Percentiles rank a stretch among this genome's conserved stretches.
Conservation (phyloP, 768 basidiomycete genomes). For the Porphyrellus cyaneotinctus region DNA sequence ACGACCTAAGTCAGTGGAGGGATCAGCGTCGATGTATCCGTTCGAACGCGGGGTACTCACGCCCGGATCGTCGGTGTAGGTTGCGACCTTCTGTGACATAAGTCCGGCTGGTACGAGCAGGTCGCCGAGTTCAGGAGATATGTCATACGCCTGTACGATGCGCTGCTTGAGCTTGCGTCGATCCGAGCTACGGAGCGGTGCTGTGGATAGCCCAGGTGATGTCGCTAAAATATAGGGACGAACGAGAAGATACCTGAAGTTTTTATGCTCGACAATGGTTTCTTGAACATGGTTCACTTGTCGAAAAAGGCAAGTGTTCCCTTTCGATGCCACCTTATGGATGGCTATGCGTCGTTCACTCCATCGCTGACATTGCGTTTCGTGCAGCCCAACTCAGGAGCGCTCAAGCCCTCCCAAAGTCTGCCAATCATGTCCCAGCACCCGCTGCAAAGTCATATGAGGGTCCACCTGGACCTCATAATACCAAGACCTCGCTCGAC, state of each 20-base stretch:
- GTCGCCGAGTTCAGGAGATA: slow-evolving; percentile 59
- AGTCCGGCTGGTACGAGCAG: slow-evolving; percentile 72
- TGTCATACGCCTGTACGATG: slow-evolving; percentile 43
- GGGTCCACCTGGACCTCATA: background rate
- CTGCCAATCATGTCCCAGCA: background rate
- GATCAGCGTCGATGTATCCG: background rate
- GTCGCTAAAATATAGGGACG: background rate
- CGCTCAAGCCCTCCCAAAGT: slow-evolving; percentile 28
- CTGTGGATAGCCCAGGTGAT: slow-evolving; percentile 22
- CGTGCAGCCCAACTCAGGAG: slow-evolving; percentile 61
- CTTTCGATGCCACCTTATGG: slow-evolving; percentile 65
- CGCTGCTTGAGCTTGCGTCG: slow-evolving; percentile 66
- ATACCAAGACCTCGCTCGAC: background rate
- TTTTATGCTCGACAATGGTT: slow-evolving; percentile 62
- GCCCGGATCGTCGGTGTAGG: slow-evolving; percentile 60
- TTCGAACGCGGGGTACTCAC: slow-evolving; percentile 33
- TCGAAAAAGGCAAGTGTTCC: no score
- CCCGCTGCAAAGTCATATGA: background rate
- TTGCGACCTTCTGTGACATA: slow-evolving; percentile 61
- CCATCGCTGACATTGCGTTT: slow-evolving; percentile 55
- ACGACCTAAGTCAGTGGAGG: slow-evolving; percentile 41
- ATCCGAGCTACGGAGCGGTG: slow-evolving; percentile 71
- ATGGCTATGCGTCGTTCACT: slow-evolving; percentile 65
- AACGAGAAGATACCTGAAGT: slow-evolving; percentile 45
- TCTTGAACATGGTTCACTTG: slow-evolving; percentile 78